Percentiles rank a stretch among this genome's conserved stretches.
Conservation (phyloP, 129 eudicot genomes). For the Gnaphalium uliginosum region DNA sequence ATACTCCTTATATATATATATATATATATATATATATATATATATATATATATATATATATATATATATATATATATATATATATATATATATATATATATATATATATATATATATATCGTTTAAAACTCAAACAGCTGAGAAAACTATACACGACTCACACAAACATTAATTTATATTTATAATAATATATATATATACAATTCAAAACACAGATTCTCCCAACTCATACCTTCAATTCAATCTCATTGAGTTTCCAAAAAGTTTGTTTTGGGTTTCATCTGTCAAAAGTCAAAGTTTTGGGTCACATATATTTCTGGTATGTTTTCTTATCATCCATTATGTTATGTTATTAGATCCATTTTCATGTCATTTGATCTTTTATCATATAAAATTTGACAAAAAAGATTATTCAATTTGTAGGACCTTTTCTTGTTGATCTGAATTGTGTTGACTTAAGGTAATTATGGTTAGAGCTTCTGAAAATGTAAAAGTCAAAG, state of each 20-base stretch:
- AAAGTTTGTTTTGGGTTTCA: conserved; percentile 19
- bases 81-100: too few species aligned
- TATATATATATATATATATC: conserved; percentile 27
- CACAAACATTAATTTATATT: neutral
- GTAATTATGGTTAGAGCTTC: conserved; percentile 23
- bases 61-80: too few species aligned
- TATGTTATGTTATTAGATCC: conserved; percentile 16
- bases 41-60: too few species aligned
- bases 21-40: too few species aligned
- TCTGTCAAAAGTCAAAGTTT: conserved; percentile 15
- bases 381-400: neutral
- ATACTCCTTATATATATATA: too few species aligned
- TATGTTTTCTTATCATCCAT: conserved; percentile 29
- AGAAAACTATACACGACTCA: conserved; percentile 14
- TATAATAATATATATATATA: neutral
- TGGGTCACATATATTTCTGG: conserved; percentile 29
- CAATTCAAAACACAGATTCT: conserved; percentile 26
- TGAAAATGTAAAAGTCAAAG: conserved; percentile 36
- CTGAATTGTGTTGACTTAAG: neutral
- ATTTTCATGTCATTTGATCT: neutral
- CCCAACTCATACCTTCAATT: conserved; percentile 28
- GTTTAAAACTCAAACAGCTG: conserved; percentile 35
- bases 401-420: conserved; percentile 12
- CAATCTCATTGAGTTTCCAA: conserved; percentile 11
- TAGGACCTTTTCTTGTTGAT: conserved; percentile 1